Conservation (phyloP, 1,139 yeast species). For the Candida sanyaensis region DNA sequence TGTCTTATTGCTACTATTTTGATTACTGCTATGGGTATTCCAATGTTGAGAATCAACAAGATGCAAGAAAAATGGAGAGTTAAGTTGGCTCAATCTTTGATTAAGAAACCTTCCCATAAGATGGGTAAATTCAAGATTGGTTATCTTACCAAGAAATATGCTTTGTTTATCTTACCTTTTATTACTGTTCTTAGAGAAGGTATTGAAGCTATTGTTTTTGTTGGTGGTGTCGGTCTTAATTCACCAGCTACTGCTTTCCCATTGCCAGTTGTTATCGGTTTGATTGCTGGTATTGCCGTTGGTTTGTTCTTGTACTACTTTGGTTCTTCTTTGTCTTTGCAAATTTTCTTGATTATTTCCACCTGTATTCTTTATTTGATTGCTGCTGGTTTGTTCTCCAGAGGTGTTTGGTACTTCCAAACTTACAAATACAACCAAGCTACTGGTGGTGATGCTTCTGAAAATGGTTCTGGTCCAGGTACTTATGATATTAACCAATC, state of each 20-base stretch:
- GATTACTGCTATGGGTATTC: conserved; percentile 85
- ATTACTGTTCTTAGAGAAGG: conserved; percentile 85
- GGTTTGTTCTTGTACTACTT: conserved; percentile 69
- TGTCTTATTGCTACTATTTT: conserved; percentile 76
- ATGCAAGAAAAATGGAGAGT: conserved; percentile 87
- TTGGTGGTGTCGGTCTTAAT: conserved; percentile 82
- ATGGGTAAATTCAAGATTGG: conserved; percentile 33
- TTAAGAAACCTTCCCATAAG: conserved; percentile 37
- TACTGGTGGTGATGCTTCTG: conserved; percentile 85
- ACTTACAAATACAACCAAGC: conserved; percentile 55
- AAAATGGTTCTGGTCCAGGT: conserved; percentile 85
- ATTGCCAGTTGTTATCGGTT: conserved; percentile 74
- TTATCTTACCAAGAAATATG: conserved; percentile 55
- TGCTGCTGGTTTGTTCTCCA: conserved; percentile 80
- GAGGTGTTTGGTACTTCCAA: conserved; percentile 85
- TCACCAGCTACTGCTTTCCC: conserved; percentile 80
- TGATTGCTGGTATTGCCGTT: conserved; percentile 62
- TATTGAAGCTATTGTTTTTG: conserved; percentile 81
- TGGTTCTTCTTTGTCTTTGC: conserved; percentile 72
- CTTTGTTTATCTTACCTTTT: conserved; percentile 74
- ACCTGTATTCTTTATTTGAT: conserved; percentile 79
- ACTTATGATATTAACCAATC: conserved; percentile 70
- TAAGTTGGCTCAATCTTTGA: conserved; percentile 72
- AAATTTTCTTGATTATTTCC: conserved; percentile 71
- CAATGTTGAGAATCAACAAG: conserved; percentile 83